These are phyloP conservation scores for Papiliotrema nemorosa DNA, from an alignment of 1,284 basidiomycete genomes.

Conservation along the genomic window DNA sequence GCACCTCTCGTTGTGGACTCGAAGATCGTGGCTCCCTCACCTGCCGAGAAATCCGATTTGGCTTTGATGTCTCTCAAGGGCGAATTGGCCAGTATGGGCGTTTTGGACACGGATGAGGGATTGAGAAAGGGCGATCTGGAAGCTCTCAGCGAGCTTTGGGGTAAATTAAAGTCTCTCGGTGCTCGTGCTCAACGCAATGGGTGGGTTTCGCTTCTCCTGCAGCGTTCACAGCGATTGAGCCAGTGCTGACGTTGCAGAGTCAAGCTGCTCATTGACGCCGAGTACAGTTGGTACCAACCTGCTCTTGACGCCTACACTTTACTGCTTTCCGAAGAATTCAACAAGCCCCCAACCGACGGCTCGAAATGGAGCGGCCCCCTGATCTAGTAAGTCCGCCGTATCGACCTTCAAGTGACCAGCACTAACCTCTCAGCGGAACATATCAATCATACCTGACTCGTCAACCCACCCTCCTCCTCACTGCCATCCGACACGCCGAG, in stretches of 20 bases:
- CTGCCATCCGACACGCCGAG: slow-evolving; percentile 67
- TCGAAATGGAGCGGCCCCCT: slow-evolving; percentile 31
- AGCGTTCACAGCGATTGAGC: too few relatives aligned
- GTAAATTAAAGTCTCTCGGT: slow-evolving; percentile 61
- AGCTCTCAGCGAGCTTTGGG: slow-evolving; percentile 60
- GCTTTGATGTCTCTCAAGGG: slow-evolving; percentile 28
- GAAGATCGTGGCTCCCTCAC: slow-evolving; percentile 25
- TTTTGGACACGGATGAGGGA: slow-evolving; percentile 39
- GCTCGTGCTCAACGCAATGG: slow-evolving; percentile 55
- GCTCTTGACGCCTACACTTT: slow-evolving; percentile 74
- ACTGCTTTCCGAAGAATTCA: slow-evolving; percentile 72
- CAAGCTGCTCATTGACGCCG: slow-evolving; percentile 71
- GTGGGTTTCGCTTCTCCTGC: slow-evolving; percentile 15
- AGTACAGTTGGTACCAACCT: slow-evolving; percentile 74
- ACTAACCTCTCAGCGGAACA: slow-evolving; percentile 57
- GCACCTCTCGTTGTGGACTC: slow-evolving; percentile 49
- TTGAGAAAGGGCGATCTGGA: slow-evolving; percentile 55
- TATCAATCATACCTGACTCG: slow-evolving; percentile 77
- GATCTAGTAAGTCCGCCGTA: slow-evolving; percentile 26
- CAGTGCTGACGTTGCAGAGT: slow-evolving; percentile 19
- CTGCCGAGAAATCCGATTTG: not conserved
- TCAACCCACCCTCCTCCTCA: slow-evolving; percentile 61
- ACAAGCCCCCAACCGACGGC: slow-evolving; percentile 50
- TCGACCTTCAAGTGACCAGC: not conserved
- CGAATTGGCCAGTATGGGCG: slow-evolving; percentile 19